Conservation (phyloP, 2,329 filamentous ascomycete species). For the Aspergillus nomiae region DNA sequence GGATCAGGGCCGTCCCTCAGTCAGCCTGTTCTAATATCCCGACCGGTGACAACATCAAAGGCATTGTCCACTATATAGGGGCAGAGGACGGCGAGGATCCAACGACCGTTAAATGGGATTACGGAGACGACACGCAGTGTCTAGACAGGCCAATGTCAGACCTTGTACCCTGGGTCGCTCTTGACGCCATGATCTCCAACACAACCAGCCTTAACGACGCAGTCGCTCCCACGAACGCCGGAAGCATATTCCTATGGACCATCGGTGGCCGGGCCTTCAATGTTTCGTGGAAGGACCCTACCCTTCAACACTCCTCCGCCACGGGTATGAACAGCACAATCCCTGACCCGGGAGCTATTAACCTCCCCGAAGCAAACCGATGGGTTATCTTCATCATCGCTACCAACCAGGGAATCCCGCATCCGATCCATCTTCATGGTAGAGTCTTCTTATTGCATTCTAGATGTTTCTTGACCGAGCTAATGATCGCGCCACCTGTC, state of each 20-base stretch:
- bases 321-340: background rate
- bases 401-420: constrained; percentile 29
- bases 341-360: background rate
- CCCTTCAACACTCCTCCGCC: background rate
- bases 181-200: background rate
- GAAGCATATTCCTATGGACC: background rate
- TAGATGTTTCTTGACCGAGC: background rate
- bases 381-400: constrained; percentile 32
- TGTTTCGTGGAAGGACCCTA: background rate
- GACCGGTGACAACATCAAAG: constrained; percentile 48
- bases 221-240: background rate
- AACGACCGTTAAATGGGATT: constrained; percentile 23
- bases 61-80: constrained; percentile 44
- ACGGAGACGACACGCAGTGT: constrained; percentile 24
- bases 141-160: background rate
- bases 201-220: background rate
- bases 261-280: background rate
- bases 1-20: constrained; percentile 50
- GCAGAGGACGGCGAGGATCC: constrained; percentile 19
- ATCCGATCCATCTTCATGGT: constrained; percentile 70
- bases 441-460: background rate
- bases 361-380: constrained; percentile 13
- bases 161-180: background rate
- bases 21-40: constrained; percentile 44
- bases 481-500: background rate